Conservation (phyloP, 2,329 filamentous ascomycete genomes). For the Colletotrichum viniferum region DNA sequence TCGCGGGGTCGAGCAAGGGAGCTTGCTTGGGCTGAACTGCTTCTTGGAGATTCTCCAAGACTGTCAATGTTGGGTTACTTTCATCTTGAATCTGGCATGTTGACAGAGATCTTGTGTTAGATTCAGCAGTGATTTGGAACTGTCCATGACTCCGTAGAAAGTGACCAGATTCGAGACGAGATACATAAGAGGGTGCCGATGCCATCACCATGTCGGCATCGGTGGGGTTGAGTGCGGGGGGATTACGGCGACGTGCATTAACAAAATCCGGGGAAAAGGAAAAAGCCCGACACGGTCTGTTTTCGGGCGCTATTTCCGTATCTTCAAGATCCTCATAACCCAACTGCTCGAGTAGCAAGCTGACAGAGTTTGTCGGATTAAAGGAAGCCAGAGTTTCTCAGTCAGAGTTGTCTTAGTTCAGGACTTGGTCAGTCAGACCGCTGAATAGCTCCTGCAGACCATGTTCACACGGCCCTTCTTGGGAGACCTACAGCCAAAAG, state of each 20-base stretch:
- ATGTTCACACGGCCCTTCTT: neutral
- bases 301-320: neutral
- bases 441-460: neutral
- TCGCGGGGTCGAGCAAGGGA: neutral
- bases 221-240: conserved; percentile 5
- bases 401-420: neutral
- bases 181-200: neutral
- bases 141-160: neutral
- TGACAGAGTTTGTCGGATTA: neutral
- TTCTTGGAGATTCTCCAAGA: neutral
- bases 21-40: neutral
- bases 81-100: neutral
- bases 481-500: neutral
- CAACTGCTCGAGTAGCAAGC: neutral
- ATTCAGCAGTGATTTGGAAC: neutral
- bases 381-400: neutral
- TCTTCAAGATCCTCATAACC: neutral
- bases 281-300: neutral
- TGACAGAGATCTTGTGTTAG: neutral
- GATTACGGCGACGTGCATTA: neutral
- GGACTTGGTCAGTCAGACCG: neutral
- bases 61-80: neutral
- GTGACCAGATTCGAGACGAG: neutral
- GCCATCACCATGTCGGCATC: neutral
- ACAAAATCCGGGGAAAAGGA: conserved; percentile 2